phyloP scores from a whole-genome alignment of 495 filamentous ascomycete species.

The Trichoderma erinaceum region DNA sequence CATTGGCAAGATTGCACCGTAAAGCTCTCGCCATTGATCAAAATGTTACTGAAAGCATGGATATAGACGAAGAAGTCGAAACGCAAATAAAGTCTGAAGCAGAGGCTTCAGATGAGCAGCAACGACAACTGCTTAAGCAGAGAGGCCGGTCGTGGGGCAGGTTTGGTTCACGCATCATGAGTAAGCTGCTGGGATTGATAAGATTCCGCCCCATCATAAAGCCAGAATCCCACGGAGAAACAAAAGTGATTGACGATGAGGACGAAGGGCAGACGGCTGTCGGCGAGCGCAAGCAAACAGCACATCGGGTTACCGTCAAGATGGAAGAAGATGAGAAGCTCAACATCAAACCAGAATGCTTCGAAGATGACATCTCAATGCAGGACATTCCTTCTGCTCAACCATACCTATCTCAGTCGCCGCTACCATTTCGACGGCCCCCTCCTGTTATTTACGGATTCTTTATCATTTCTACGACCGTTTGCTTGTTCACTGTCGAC shows the following conservation, averaged over 20 bases:
- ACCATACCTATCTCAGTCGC: not conserved
- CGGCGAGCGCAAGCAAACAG: not conserved
- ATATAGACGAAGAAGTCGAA: not conserved
- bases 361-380: not conserved
- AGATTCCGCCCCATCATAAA: not conserved
- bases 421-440: not conserved
- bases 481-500: conserved; percentile 13
- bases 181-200: not conserved
- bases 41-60: not conserved
- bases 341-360: not conserved
- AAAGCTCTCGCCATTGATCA: not conserved
- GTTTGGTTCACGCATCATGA: not conserved
- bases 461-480: not conserved
- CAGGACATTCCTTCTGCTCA: not conserved
- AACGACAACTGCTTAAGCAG: not conserved
- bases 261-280: not conserved
- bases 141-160: not conserved
- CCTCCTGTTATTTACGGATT: conserved; percentile 15
- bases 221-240: not conserved
- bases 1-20: not conserved
- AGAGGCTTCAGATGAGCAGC: not conserved
- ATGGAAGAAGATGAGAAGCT: not conserved
- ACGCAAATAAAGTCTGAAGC: not conserved
- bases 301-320: not conserved
- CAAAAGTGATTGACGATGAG: not conserved